Evolutionary conservation across 148 eudicot genomes (phyloP), one percentile per base, ranked within the genome.

Genomic region (Beta vulgaris): DNA sequence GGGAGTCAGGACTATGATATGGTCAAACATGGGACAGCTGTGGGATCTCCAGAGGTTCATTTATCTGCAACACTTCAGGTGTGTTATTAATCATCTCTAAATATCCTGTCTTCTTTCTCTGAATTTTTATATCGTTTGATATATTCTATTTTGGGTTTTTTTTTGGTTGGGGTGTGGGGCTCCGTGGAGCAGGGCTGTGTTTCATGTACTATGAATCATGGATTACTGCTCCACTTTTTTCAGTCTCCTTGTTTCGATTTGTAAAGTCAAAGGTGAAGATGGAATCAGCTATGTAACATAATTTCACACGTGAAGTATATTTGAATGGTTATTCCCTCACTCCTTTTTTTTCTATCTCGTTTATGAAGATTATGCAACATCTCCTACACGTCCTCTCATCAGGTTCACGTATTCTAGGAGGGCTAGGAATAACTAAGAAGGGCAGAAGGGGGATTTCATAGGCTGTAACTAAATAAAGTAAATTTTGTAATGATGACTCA

Each of bases 11-110:
- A 95, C 82, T 95, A 86, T 78, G 94, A 95, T 43, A 80, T 92
- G 78, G 77, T 80, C 71, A 92, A 89, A 81, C 92, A 82, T 12
- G 99, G 99, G 69, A 92, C 86, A 68, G 80, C 97, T 81, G 99
- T 95, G 76, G 99, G 99, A 61, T 83, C 86, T 79, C 99, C 99
- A n/a, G 99, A 95, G 84, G 83, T 89, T 86, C 99, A 95, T 83
- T 84, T 88, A 59, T 95, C 99, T 60, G 84, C 99, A 37, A 88
- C 80, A 71, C 98, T 95, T 81, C 99, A 95, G 97, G 98, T 91
- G 73, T 55, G 31, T 53, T 31, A 21, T 62, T n/a, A 66, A 29
- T 76, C 6, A 25, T 73, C 16, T 25, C 48, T 71, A n/a, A 46
- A 59, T 11, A 55, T 73, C 43, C 31, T 29, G n/a, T 32, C 7